Conservation (phyloP, 1,139 yeast genomes). For the Nematodospora anomalae region DNA sequence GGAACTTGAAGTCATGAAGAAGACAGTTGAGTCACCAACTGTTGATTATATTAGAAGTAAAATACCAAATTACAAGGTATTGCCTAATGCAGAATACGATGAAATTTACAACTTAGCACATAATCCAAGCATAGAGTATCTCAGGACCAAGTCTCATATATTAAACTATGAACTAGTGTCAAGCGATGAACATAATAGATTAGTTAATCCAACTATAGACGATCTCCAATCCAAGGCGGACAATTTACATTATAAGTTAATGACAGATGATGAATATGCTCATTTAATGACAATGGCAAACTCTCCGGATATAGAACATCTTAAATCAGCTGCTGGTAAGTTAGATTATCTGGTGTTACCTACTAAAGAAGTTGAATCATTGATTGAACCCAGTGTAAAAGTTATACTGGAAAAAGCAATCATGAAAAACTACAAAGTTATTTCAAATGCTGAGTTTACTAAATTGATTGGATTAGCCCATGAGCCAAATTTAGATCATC, state of each 20-base stretch:
- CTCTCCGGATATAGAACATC: conserved; percentile 22
- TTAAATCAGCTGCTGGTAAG: conserved; percentile 18
- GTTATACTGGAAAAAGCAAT: conserved; percentile 22
- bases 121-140: conserved; percentile 13
- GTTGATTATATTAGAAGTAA: conserved; percentile 21
- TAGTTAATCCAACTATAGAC: conserved; percentile 17
- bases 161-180: conserved; percentile 19
- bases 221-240: conserved; percentile 15
- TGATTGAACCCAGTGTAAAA: conserved; percentile 19
- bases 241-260: conserved; percentile 2
- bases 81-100: conserved; percentile 24
- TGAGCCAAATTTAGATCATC: conserved; percentile 21
- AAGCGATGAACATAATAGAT: conserved; percentile 13
- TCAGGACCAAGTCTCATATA: conserved; percentile 14
- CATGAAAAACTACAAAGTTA: conserved; percentile 14
- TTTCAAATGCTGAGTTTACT: conserved; percentile 15
- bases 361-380: conserved; percentile 20
- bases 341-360: conserved; percentile 13
- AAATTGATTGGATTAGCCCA: conserved; percentile 22
- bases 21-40: conserved; percentile 21
- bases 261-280: conserved; percentile 12
- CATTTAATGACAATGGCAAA: conserved; percentile 16
- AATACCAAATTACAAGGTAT: conserved; percentile 14
- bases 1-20: conserved; percentile 16
- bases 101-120: conserved; percentile 13